Evolutionary conservation across 495 filamentous ascomycete species (phyloP), one percentile per base, ranked within the genome.

Genomic region (Hyaloscypha bicolor): DNA sequence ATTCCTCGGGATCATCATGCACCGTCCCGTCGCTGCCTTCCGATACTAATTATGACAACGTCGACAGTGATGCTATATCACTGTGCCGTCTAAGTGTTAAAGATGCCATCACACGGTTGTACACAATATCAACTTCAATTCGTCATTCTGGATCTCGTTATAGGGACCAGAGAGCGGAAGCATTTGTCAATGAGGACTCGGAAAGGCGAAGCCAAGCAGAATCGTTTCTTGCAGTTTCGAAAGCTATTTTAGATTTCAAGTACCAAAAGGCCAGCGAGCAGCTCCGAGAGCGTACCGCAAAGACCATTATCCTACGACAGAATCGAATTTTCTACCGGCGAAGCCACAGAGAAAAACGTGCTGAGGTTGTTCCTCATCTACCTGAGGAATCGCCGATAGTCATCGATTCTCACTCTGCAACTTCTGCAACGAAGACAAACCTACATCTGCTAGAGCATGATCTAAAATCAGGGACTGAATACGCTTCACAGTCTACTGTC

Each of bases 91-190:
- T 51, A 16, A 37, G 51, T 19, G 52, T 67, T 33, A 53, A 70
- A 60, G 51, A 64, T 45, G 58, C 69, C 1, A 67, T 73, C 25
- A 60, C 58, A 11, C 31, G 64, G 12, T 60, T 73, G 9, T 48
- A 73, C 61, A 64, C 55, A 35, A 58, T 73, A 39, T 57, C 71
- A 56, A 32, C 33, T 9, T 32, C 45, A 6, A 71, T 73, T 52
- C 69, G 71, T 21, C 37, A 62, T 25, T 60, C 64, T 31, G 42
- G 48, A 19, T 60, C 60, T 9, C 45, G 30, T 21, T 55, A 25
- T 1, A 67, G 68, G 52, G 68, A 69, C 45, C 9, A 22, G 19
- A 72, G 64, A 37, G 69, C 69, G 1, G 62, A 59, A 19, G 55
- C 55, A 6, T 72, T 55, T 60, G 16, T 59, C 9, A 35, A 60